Evolutionary conservation across 352 stramenopile species (phyloP).

Genomic region (Phytopythium helicoides): DNA sequence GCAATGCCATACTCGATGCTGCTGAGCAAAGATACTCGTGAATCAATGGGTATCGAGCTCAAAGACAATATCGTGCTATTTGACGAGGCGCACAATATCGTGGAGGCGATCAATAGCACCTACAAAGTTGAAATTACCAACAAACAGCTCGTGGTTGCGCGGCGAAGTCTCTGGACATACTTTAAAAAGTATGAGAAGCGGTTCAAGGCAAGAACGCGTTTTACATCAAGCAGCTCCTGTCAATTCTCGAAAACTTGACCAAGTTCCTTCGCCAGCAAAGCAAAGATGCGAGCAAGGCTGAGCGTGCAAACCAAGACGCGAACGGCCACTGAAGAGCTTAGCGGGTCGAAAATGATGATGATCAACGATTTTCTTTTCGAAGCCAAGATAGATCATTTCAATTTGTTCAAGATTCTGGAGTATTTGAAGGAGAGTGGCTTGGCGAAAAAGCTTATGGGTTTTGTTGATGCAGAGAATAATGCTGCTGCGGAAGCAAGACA

Average conservation of each 20-base stretch:
- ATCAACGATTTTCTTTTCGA: slow-evolving; percentile 88
- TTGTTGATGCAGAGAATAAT: slow-evolving; percentile 49
- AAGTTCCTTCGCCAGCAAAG: slow-evolving; percentile 70
- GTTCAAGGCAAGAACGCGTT: slow-evolving; percentile 84
- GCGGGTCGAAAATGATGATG: slow-evolving; percentile 59
- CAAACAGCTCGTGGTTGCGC: slow-evolving; percentile 70
- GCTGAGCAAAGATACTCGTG: slow-evolving; percentile 87
- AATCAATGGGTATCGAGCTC: slow-evolving; percentile 87
- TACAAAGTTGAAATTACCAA: slow-evolving; percentile 80
- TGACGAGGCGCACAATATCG: slow-evolving; percentile 99
- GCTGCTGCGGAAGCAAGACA: not conserved
- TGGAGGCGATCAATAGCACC: slow-evolving; percentile 93
- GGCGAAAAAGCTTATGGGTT: slow-evolving; percentile 83
- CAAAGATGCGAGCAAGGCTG: slow-evolving; percentile 22
- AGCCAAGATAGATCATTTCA: slow-evolving; percentile 81
- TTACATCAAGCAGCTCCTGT: slow-evolving; percentile 89
- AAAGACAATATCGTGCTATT: slow-evolving; percentile 94
- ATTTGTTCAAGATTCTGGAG: slow-evolving; percentile 88
- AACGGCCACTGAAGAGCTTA: slow-evolving; percentile 5
- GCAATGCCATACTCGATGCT: slow-evolving; percentile 93
- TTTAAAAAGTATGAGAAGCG: slow-evolving; percentile 88
- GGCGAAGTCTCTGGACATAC: slow-evolving; percentile 80
- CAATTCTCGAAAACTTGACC: slow-evolving; percentile 66
- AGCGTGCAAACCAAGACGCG: not conserved
- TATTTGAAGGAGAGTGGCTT: slow-evolving; percentile 79